Evolutionary conservation across 1,139 yeast species (phyloP).

Genomic region (Debaryomycetaceae sp.): DNA sequence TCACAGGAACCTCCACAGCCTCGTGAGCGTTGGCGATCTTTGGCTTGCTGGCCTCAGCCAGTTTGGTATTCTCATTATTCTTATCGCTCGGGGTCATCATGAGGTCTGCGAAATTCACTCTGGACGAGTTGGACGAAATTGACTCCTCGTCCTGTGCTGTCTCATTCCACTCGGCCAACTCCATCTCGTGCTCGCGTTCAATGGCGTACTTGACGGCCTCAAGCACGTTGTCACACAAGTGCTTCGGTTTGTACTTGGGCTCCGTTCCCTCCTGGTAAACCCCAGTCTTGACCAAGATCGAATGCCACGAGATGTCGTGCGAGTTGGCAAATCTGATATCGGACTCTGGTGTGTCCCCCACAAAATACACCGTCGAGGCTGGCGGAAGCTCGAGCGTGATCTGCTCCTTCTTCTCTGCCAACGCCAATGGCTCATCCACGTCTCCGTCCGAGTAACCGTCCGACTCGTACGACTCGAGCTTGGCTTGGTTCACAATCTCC

Average conservation of each 20-base stretch:
- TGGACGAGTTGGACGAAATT: slow-evolving; percentile 26
- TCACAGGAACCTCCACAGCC: slow-evolving; percentile 40
- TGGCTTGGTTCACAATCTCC: slow-evolving; percentile 44
- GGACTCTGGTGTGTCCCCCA: slow-evolving; percentile 91
- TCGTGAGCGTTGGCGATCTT: slow-evolving; percentile 28
- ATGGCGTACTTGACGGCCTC: slow-evolving; percentile 82
- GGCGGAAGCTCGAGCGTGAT: slow-evolving; percentile 66
- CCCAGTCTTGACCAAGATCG: slow-evolving; percentile 82
- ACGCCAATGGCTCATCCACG: slow-evolving; percentile 22
- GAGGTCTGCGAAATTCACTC: slow-evolving; percentile 45
- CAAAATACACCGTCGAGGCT: slow-evolving; percentile 81
- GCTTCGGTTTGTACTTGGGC: slow-evolving; percentile 77
- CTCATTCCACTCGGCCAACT: slow-evolving; percentile 69
- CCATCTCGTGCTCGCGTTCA: slow-evolving; percentile 71
- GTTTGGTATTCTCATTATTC: slow-evolving; percentile 5
- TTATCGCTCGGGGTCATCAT: slow-evolving; percentile 46
- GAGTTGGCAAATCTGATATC: slow-evolving; percentile 86
- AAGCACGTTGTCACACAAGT: slow-evolving; percentile 66
- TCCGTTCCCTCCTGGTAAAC: slow-evolving; percentile 77
- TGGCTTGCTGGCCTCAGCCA: slow-evolving; percentile 1
- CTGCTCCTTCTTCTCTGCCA: slow-evolving; percentile 30
- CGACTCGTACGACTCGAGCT: slow-evolving; percentile 35
- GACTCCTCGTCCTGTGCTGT: slow-evolving; percentile 35
- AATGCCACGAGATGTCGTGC: slow-evolving; percentile 79
- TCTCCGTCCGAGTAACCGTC: slow-evolving; percentile 31